Base-by-base conservation (phyloP, 2,329 filamentous ascomycete species). In the Epichloe festucae region DNA sequence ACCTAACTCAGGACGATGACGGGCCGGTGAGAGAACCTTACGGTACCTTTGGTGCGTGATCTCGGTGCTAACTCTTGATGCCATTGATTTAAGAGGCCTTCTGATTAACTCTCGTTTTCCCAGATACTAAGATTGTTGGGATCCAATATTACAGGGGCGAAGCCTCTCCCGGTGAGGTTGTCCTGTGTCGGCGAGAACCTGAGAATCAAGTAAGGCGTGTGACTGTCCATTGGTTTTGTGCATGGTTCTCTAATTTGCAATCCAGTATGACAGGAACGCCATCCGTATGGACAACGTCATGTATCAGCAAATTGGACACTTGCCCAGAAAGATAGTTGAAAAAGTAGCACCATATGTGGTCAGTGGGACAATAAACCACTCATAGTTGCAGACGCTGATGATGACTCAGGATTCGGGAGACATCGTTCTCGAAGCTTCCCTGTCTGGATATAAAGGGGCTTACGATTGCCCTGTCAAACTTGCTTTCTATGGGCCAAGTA, bases 231-330 rank as follows among this genome's bases (percentile, higher is more conserved):
- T n/a, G 23, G 19, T 14, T 19, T 10, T 19, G 15, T 15, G 45
- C 45, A 35, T 41, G n/a, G 19, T 14, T 15, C 49, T 42, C 48
- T 46, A 50, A 50, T 34, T 3, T 4, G 34, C 35, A 19, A 14
- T 19, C n/a, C 49, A 71, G 57, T 87, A 85, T 61, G 87, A 93
- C 62, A 56, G 58, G 5, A 93, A 93, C 67, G 88, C 88, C 0
- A 88, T 94, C 52, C 78, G 81, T 5, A 79, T 94, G 1, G 76
- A 86, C 59, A 94, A 93, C 64, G 86, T 90, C 14, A 77, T 85
- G 61, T 77, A 80, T 15, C 64, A 67, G 7, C 88, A 94, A 60
- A 87, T 95, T 58, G 89, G 89, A 1, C 88, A 95, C 65, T 72
- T 95, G 41, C 84, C 86, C 6, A 73, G 79, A 12, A 72, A 68